These are phyloP conservation scores for Penicillium griseofulvum DNA, from an alignment of 2,329 filamentous ascomycete genomes.

Conservation along the genomic window DNA sequence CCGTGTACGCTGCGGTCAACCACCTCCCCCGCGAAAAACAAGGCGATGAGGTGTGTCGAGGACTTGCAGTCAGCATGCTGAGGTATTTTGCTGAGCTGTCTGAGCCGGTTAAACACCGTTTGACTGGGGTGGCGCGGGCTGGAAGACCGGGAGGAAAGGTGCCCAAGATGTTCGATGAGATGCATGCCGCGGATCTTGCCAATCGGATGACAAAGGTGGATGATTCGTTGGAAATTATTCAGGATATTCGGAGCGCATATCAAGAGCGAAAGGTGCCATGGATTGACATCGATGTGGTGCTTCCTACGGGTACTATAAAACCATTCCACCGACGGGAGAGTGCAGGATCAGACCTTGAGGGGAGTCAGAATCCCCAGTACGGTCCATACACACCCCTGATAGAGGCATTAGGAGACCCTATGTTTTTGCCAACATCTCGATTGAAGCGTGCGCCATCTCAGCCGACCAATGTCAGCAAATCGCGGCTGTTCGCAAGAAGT, in stretches of 20 bases:
- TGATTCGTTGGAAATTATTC: slow-evolving; percentile 68
- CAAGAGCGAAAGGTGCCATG: slow-evolving; percentile 80
- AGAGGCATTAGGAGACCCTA: slow-evolving; percentile 74
- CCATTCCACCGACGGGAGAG: slow-evolving; percentile 61
- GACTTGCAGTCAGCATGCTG: slow-evolving; percentile 84
- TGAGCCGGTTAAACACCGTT: slow-evolving; percentile 67
- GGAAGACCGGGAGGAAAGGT: slow-evolving; percentile 60
- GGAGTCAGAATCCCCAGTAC: slow-evolving; percentile 56
- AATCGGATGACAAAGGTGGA: slow-evolving; percentile 81
- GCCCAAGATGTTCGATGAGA: slow-evolving; percentile 76
- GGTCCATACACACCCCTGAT: slow-evolving; percentile 74
- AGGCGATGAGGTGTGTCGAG: slow-evolving; percentile 89
- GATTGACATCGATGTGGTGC: slow-evolving; percentile 80
- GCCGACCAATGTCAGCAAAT: slow-evolving; percentile 74
- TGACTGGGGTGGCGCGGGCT: slow-evolving; percentile 56
- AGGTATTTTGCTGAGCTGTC: slow-evolving; percentile 93
- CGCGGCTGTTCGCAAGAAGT: slow-evolving; percentile 71
- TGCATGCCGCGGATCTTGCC: slow-evolving; percentile 88
- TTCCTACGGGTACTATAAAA: slow-evolving; percentile 72
- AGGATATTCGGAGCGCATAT: slow-evolving; percentile 70
- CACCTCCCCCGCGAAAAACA: slow-evolving; percentile 90
- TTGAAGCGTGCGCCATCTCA: slow-evolving; percentile 83
- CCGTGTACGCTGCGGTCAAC: slow-evolving; percentile 85
- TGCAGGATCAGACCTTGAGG: slow-evolving; percentile 47
- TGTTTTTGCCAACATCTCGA: slow-evolving; percentile 83